Evolutionary conservation across 2,329 filamentous ascomycete species (phyloP).

Genomic region (Thermoascus crustaceus): DNA sequence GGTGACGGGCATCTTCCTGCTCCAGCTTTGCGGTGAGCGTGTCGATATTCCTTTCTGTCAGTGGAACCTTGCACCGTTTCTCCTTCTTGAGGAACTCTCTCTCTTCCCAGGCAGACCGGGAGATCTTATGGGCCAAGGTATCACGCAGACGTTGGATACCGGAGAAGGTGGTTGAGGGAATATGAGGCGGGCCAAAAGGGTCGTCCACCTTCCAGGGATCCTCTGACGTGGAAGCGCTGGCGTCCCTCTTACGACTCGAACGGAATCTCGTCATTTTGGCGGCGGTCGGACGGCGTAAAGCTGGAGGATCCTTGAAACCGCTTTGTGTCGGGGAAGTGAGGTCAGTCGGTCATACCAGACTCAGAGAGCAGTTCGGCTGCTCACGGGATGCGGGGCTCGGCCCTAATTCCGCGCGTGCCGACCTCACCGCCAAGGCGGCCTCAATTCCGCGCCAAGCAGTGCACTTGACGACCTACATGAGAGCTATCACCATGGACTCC

Average conservation of each 20-base stretch:
- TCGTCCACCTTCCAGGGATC: constrained; percentile 23
- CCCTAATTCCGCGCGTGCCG: not conserved
- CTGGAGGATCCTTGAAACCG: not conserved
- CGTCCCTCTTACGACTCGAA: not conserved
- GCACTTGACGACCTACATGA: not conserved
- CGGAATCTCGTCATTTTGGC: not conserved
- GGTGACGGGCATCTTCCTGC: constrained; percentile 47
- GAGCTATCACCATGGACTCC: not conserved
- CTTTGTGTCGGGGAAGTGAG: not conserved
- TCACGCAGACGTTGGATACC: constrained; percentile 29
- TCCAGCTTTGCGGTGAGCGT: constrained; percentile 27
- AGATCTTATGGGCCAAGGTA: constrained; percentile 24
- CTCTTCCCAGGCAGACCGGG: constrained; percentile 26
- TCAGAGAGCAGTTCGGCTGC: not conserved
- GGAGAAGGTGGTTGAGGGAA: constrained; percentile 18
- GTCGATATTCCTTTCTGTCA: constrained; percentile 30
- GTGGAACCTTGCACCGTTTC: constrained; percentile 25
- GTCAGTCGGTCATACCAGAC: not conserved
- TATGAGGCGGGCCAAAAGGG: constrained; percentile 24
- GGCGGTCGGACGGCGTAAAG: not conserved
- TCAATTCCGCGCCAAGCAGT: not conserved
- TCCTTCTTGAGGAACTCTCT: constrained; percentile 28
- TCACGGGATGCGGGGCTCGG: not conserved
- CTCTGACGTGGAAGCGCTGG: not conserved
- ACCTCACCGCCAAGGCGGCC: not conserved